Percentiles rank a stretch among this genome's conserved stretches.
Conservation (phyloP, 345 rosid species). For the Syzygium aromaticum region DNA sequence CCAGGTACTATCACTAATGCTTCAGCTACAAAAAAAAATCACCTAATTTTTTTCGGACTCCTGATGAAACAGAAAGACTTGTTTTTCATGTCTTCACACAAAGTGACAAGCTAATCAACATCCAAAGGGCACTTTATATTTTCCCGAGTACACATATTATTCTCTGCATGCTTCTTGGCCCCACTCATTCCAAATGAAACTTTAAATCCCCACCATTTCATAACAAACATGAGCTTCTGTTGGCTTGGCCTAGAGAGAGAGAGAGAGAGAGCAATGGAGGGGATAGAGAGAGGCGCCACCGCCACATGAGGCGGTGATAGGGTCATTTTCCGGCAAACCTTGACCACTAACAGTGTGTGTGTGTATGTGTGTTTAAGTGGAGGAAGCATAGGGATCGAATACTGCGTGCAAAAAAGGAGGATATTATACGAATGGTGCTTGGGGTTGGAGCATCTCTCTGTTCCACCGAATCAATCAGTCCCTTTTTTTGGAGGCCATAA, state of each 20-base stretch:
- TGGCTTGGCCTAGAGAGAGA: not conserved
- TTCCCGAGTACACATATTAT: not conserved
- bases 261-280: not conserved
- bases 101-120: not conserved
- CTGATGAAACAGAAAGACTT: not conserved
- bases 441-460: constrained; percentile 43
- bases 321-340: not conserved
- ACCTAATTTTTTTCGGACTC: not conserved
- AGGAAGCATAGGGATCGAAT: constrained; percentile 1
- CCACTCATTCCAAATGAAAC: not conserved
- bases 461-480: constrained; percentile 34
- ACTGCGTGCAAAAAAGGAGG: not conserved
- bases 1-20: not conserved
- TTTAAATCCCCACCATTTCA: not conserved
- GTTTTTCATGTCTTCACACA: not conserved
- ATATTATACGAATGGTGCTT: not conserved
- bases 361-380: constrained; percentile 1
- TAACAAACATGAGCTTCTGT: not conserved
- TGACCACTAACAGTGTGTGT: not conserved
- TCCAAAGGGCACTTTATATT: not conserved
- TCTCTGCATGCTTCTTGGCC: not conserved
- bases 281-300: not conserved
- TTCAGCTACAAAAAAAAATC: not conserved
- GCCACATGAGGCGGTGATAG: not conserved
- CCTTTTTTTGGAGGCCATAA: constrained; percentile 27